Percentiles rank a stretch among this genome's conserved stretches.
Evolutionary conservation across 169 alveolate genomes (phyloP).

Genomic region (Babesia bigemina): DNA sequence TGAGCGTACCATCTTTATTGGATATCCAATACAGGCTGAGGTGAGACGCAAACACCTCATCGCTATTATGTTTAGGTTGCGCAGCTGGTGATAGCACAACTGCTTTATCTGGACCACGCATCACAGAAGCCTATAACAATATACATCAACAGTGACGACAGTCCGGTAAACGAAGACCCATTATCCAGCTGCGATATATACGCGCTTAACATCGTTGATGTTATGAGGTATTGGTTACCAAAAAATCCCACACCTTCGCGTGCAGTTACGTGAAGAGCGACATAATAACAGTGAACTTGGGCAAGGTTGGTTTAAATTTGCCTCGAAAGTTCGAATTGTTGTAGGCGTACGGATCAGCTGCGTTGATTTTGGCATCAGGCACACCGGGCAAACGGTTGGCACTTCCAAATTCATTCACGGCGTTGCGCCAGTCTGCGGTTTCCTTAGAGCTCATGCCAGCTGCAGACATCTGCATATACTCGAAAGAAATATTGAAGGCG

Average conservation of each 20-base stretch:
- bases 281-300: constrained; percentile 55
- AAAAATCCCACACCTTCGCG: not conserved
- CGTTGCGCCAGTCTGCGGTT: constrained; percentile 69
- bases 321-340: constrained; percentile 31
- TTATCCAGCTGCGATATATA: constrained; percentile 66
- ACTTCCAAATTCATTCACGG: constrained; percentile 69
- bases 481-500: constrained; percentile 73
- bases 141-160: constrained; percentile 67
- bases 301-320: constrained; percentile 34
- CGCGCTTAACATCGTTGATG: constrained; percentile 74
- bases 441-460: constrained; percentile 73
- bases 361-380: constrained; percentile 72
- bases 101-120: constrained; percentile 72
- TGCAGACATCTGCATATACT: constrained; percentile 70
- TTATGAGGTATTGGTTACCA: constrained; percentile 62
- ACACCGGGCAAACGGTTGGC: constrained; percentile 73
- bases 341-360: constrained; percentile 77
- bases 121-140: constrained; percentile 76
- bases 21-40: constrained; percentile 71
- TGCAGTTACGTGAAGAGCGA: constrained; percentile 49
- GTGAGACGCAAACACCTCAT: constrained; percentile 12
- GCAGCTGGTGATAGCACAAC: constrained; percentile 71
- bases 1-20: constrained; percentile 72
- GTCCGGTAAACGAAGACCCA: constrained; percentile 59
- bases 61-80: constrained; percentile 36